A percentile compares a stretch with the other conserved stretches of the same genome.
These are phyloP conservation scores for Erysiphe neolycopersici DNA, from an alignment of 2,329 filamentous ascomycete species.

Conservation along the genomic window DNA sequence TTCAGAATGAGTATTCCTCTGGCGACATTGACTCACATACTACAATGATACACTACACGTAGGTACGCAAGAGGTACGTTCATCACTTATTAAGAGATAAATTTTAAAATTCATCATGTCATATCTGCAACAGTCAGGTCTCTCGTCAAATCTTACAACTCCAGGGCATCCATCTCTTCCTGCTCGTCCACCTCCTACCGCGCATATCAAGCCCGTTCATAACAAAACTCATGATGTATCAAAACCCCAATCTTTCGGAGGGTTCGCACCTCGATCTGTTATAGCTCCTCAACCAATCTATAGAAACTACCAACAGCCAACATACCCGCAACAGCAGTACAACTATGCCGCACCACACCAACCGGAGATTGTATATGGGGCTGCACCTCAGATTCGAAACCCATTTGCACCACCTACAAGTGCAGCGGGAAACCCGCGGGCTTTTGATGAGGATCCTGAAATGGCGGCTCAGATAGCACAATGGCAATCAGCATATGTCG, in stretches of 20 bases:
- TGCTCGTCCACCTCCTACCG: constrained; percentile 39
- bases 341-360: constrained; percentile 7
- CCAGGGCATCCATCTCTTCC: constrained; percentile 38
- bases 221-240: constrained; percentile 7
- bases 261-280: constrained; percentile 33
- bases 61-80: constrained; percentile 14
- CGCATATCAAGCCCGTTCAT: constrained; percentile 8
- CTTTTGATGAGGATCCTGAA: constrained; percentile 38
- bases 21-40: no score
- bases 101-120: constrained; percentile 42
- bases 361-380: constrained; percentile 17
- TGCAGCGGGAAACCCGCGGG: constrained; percentile 12
- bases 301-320: constrained; percentile 10
- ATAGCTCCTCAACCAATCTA: constrained; percentile 13
- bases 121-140: constrained; percentile 67
- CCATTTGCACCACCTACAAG: constrained; percentile 40
- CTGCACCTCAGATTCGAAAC: constrained; percentile 47
- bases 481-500: constrained; percentile 75
- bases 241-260: constrained; percentile 9
- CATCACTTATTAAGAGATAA: constrained; percentile 11
- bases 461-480: constrained; percentile 79
- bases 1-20: no score
- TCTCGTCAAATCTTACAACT: constrained; percentile 18
- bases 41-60: no score
- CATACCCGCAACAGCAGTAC: constrained; percentile 6